Evolutionary conservation across 345 rosid genomes (phyloP).

Genomic region (Salix suchowensis): DNA sequence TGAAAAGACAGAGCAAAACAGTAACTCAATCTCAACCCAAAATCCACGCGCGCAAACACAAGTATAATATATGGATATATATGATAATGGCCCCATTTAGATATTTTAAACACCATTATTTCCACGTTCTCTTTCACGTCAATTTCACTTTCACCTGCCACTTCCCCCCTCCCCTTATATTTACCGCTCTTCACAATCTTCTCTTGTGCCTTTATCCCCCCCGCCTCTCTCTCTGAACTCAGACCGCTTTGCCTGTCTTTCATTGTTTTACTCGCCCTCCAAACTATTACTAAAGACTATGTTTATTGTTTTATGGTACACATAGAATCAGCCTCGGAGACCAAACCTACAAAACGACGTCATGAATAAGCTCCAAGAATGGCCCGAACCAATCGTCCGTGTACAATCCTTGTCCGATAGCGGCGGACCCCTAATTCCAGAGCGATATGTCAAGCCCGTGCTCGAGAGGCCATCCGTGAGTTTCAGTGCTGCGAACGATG

Average conservation of each 20-base stretch:
- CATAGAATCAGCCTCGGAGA: conserved; percentile 8
- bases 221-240: not conserved
- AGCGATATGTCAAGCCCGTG: conserved; percentile 64
- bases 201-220: not conserved
- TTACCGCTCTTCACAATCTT: conserved; percentile 10
- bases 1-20: too few species aligned
- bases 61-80: not conserved
- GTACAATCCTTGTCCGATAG: conserved; percentile 81
- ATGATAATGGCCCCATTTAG: not conserved
- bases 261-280: not conserved
- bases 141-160: conserved; percentile 9
- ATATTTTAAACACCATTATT: conserved; percentile 14
- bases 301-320: not conserved
- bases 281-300: not conserved
- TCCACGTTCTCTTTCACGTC: conserved; percentile 42
- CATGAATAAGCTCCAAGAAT: conserved; percentile 51
- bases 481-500: not conserved
- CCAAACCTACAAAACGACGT: not conserved
- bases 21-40: not conserved
- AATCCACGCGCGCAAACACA: not conserved
- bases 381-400: conserved; percentile 96
- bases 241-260: not conserved
- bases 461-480: conserved; percentile 48
- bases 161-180: conserved; percentile 19
- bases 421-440: conserved; percentile 46